Evolutionary conservation across 805 yeast genomes (phyloP).

Genomic region (Metschnikowia matae): DNA sequence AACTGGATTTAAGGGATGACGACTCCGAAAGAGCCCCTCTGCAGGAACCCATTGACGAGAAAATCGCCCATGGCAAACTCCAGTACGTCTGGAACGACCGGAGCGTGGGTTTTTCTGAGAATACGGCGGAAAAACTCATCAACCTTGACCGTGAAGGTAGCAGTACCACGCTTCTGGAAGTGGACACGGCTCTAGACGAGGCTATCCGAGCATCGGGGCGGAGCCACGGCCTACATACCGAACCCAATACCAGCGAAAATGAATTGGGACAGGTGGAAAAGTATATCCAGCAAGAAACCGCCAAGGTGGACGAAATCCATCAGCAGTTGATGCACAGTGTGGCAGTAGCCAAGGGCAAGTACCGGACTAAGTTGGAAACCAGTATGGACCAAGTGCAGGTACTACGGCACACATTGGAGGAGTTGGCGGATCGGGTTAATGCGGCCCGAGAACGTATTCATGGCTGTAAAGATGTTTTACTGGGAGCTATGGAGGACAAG

Average conservation of each 20-base stretch:
- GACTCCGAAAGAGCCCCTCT: background rate
- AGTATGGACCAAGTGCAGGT: conserved; percentile 27
- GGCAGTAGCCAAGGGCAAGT: conserved; percentile 17
- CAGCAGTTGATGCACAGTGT: conserved; percentile 18
- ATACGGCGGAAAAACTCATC: conserved; percentile 3
- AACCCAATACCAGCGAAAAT: conserved; percentile 2
- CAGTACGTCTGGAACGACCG: conserved; percentile 6
- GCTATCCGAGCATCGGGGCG: conserved; percentile 2
- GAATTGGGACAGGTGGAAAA: conserved; percentile 18
- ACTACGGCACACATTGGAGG: conserved; percentile 22
- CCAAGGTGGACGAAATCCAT: conserved; percentile 18
- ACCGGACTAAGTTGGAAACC: conserved; percentile 24
- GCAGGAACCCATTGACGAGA: background rate
- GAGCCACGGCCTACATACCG: background rate
- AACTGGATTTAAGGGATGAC: background rate
- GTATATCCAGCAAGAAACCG: conserved; percentile 19
- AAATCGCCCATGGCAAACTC: background rate
- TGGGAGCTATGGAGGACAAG: conserved; percentile 24
- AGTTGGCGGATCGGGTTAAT: conserved; percentile 26
- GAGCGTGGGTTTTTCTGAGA: background rate
- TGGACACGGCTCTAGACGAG: conserved; percentile 3
- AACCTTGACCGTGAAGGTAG: background rate
- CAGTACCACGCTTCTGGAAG: conserved; percentile 6
- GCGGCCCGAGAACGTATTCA: conserved; percentile 22
- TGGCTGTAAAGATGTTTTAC: conserved; percentile 24